Base-by-base conservation (phyloP, 164 flowering plant genomes). In the Hamamelis virginiana region DNA sequence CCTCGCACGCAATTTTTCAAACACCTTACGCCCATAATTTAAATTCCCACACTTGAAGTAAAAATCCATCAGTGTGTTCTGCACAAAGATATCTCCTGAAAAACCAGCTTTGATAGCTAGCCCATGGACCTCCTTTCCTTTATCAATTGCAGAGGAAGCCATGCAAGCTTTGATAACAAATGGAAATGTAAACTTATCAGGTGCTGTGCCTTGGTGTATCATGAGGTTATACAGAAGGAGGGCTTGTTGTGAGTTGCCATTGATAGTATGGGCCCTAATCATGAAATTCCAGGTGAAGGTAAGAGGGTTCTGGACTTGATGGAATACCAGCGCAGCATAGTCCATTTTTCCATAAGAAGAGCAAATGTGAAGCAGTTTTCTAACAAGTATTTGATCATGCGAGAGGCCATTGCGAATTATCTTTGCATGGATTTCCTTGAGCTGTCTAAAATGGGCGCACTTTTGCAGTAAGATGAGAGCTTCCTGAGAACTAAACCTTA, bases 121-220 rank as follows among this genome's bases (percentile, higher is more conserved):
- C 8, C 71, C 84, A 58, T 89, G 89, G 9, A 82, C 80, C 65
- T 77, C 83, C 67, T 66, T 83, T 1, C 89, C 94, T 59, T 63
- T 76, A 25, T 63, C 59, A 38, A 83, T 16, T 4, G 58, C 68
- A 44, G 65, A 75, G 16, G 64, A 44, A 14, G 73, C 72, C 1
- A 72, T n/a, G 67, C 91, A 89, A 8, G 91, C 91, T 65, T 83
- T 87, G 67, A 86, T 73, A 38, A 85, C 84, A 63, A 86, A 87
- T 0, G 91, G 89, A 70, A 84, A 87, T 15, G 94, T 83, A 77
- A 86, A 89, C 57, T 87, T 85, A 60, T 89, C 91, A 12, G 85
- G 88, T 0, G 43, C 43, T 6, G 80, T 73, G 28, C 82, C 82
- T 9, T 60, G 64, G 28, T 51, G 45, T 21, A 84, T 62, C 91